Conservation (phyloP, 179 eudicot species). For the Pouteria campechiana region DNA sequence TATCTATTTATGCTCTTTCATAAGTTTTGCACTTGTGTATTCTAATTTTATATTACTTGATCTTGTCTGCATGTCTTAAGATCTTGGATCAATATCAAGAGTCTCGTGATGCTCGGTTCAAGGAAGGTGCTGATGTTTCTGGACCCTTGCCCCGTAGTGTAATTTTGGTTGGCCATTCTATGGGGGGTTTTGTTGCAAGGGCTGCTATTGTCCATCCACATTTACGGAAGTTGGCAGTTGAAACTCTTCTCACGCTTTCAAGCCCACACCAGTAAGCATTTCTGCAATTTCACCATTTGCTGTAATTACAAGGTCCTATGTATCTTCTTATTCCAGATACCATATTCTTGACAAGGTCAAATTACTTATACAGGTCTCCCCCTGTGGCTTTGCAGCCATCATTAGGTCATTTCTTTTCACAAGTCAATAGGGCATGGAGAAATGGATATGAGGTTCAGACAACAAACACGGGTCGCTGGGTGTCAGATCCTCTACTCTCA, state of each 20-base stretch:
- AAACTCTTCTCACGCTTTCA: constrained; percentile 87
- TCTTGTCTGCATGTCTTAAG: constrained; percentile 24
- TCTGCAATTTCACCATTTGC: not conserved
- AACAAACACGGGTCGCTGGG: constrained; percentile 31
- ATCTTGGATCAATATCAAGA: constrained; percentile 84
- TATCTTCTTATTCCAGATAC: too few species aligned
- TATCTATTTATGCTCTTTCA: not conserved
- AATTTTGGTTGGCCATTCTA: constrained; percentile 93
- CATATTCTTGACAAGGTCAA: constrained; percentile 2
- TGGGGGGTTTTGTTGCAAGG: constrained; percentile 99
- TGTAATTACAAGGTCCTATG: constrained; percentile 7
- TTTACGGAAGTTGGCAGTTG: constrained; percentile 69
- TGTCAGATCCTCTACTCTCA: constrained; percentile 57
- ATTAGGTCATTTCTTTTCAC: constrained; percentile 71
- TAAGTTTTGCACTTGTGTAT: not conserved
- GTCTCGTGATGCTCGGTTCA: constrained; percentile 59
- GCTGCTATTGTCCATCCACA: constrained; percentile 80
- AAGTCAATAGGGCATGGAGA: constrained; percentile 68
- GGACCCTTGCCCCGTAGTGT: constrained; percentile 62
- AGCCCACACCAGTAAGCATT: constrained; percentile 88
- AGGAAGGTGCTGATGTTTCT: constrained; percentile 58
- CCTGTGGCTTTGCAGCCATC: constrained; percentile 96
- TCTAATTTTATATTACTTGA: not conserved
- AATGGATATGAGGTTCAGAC: constrained; percentile 67
- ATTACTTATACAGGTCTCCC: constrained; percentile 60